Evolutionary conservation across 805 yeast genomes (phyloP).

Genomic region (Wickerhamiella vanderwaltii): DNA sequence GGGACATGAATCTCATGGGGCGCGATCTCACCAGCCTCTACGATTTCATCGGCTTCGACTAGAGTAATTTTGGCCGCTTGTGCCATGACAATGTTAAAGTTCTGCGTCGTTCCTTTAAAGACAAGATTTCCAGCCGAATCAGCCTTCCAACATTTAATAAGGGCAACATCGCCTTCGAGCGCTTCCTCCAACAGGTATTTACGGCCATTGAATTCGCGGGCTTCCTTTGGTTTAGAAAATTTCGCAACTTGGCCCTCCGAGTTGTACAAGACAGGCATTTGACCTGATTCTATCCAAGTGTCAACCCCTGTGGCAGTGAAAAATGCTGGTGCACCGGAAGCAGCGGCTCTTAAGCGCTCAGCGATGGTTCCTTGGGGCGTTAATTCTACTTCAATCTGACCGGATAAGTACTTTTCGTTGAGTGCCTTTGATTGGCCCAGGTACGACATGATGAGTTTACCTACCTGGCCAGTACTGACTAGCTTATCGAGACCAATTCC

Average conservation of each 20-base stretch:
- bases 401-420: conserved; percentile 32
- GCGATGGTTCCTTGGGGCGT: conserved; percentile 44
- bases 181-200: conserved; percentile 35
- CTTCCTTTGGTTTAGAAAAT: conserved; percentile 32
- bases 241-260: conserved; percentile 31
- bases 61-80: conserved; percentile 36
- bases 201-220: conserved; percentile 34
- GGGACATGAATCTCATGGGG: conserved; percentile 39
- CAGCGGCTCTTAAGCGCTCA: conserved; percentile 38
- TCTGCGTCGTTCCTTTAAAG: conserved; percentile 37
- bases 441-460: conserved; percentile 36
- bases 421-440: conserved; percentile 36
- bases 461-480: conserved; percentile 33
- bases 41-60: conserved; percentile 41
- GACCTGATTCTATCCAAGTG: conserved; percentile 41
- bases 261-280: conserved; percentile 33
- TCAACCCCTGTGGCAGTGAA: conserved; percentile 40
- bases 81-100: conserved; percentile 37
- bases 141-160: conserved; percentile 38
- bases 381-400: conserved; percentile 36
- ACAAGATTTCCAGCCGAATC: conserved; percentile 39
- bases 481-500: conserved; percentile 34
- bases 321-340: conserved; percentile 39
- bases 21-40: conserved; percentile 34
- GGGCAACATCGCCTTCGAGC: conserved; percentile 37